Base-by-base conservation (phyloP, 23 red algal genomes). In the Gracilariopsis chorda region DNA sequence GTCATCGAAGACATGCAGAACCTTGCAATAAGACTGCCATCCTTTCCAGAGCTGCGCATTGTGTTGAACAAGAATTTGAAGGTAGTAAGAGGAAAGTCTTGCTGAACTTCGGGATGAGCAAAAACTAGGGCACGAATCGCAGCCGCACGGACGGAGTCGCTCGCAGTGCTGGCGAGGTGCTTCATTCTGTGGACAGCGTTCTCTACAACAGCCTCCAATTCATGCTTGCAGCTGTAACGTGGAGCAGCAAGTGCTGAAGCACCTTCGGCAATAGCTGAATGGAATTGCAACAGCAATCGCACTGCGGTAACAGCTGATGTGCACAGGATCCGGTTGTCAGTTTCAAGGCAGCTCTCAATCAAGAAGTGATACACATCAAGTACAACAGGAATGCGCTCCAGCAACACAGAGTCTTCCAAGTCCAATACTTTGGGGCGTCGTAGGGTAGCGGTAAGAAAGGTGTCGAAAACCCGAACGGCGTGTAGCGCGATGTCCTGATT, bases 1-100 rank as follows among this genome's bases (percentile, higher is more conserved):
- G 40, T 73, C 67, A 73, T 73, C 1, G 67, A 73, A 73, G 67
- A 73, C 67, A 73, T 73, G 40, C 67, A 73, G 40, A 73, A 73
- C 13, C 47, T 73, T 73, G 67, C 47, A 0, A 73, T 23, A 17
- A 25, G 67, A n/a, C 17, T 46, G 8, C 67, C 40, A 42, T 42
- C 29, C 20, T 47, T 46, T 37, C 16, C 20, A 73, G 67, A 46
- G 33, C 28, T 19, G n/a, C 47, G 28, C 67, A 73, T 47, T 44
- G 47, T 23, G 28, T 73, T 12, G 17, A 8, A 44, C 10, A 73
- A 45, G 20, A 73, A 3, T 73, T 24, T 46, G n/a, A 73, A 46
- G 20, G 39, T 73, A n/a, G 42, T 42, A 20, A 45, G n/a, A 1
- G 67, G 20, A 46, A 73, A 46, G 28, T 73, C 28, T 42, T 36